phyloP scores from a whole-genome alignment of 495 filamentous ascomycete genomes.

The Sphaerosporella brunnea region DNA sequence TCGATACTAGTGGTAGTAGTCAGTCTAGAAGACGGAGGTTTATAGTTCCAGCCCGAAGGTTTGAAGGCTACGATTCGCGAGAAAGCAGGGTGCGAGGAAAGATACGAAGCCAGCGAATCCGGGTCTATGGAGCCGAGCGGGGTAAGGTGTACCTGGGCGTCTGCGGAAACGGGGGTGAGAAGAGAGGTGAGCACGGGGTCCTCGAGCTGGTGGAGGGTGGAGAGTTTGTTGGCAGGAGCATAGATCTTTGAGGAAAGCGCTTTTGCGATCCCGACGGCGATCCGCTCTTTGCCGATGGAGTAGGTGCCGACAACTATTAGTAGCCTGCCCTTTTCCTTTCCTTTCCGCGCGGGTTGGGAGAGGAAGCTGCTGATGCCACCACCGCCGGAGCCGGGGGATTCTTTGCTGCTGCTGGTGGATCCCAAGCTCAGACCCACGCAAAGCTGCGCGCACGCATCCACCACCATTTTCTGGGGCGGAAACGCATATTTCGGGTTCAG shows the following conservation, averaged over 20 bases:
- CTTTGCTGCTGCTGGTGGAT: not conserved
- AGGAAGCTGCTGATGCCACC: constrained; percentile 11
- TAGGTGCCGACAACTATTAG: constrained; percentile 93
- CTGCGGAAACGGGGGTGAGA: constrained; percentile 60
- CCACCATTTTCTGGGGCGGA: constrained; percentile 70
- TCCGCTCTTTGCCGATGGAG: constrained; percentile 91
- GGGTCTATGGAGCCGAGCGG: constrained; percentile 77
- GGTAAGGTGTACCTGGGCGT: constrained; percentile 96
- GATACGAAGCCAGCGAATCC: constrained; percentile 75
- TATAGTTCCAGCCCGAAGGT: constrained; percentile 82
- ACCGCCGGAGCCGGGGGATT: too few relatives aligned
- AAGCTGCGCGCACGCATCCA: constrained; percentile 73
- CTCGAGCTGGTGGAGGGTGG: constrained; percentile 67
- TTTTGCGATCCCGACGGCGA: constrained; percentile 72
- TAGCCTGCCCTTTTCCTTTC: constrained; percentile 38
- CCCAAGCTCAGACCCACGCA: constrained; percentile 49
- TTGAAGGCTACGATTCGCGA: constrained; percentile 76
- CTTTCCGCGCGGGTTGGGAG: constrained; percentile 1
- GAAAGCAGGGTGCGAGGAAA: constrained; percentile 61
- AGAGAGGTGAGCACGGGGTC: constrained; percentile 60
- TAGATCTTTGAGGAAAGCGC: constrained; percentile 84
- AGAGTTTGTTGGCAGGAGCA: constrained; percentile 61
- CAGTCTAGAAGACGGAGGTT: constrained; percentile 45
- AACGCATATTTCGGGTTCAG: constrained; percentile 91
- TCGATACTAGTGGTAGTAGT: constrained; percentile 44